Evolutionary conservation across 1,284 basidiomycete species (phyloP).

Genomic region (Psilocybe mexicana): DNA sequence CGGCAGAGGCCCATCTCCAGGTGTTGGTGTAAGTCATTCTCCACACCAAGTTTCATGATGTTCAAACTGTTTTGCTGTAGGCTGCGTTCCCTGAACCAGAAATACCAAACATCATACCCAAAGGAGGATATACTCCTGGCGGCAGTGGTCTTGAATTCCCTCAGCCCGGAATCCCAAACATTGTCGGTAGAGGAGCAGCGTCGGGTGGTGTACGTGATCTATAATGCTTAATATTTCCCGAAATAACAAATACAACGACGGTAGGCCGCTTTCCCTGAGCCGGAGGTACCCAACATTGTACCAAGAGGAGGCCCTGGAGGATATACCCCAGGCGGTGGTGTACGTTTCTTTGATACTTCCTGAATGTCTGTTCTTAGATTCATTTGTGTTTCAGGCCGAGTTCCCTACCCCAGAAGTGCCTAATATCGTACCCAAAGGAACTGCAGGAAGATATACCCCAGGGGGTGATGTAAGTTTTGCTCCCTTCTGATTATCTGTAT

Average conservation of each 20-base stretch:
- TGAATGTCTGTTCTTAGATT: not conserved
- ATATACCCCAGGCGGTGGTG: not conserved
- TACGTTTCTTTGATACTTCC: not conserved
- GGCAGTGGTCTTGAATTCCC: slow-evolving; percentile 1
- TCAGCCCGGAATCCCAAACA: slow-evolving; percentile 6
- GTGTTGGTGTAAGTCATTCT: not conserved
- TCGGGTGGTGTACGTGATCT: not conserved
- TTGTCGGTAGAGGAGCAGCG: not conserved
- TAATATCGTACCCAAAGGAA: not conserved
- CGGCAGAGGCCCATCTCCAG: not conserved
- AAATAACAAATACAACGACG: not conserved
- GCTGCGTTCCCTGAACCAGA: not conserved
- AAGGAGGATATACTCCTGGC: not conserved
- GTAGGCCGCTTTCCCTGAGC: not conserved
- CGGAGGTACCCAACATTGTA: not conserved
- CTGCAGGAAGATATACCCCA: not conserved
- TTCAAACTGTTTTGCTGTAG: not conserved
- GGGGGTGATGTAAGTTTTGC: not conserved
- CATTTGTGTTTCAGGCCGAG: not conserved
- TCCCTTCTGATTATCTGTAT: not conserved
- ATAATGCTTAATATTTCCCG: too few species aligned
- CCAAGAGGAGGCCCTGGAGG: not conserved
- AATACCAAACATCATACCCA: not conserved
- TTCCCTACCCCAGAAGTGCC: not conserved
- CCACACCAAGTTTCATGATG: not conserved